These are phyloP conservation scores for Tylopilus vinaceipallidus DNA, from an alignment of 768 basidiomycete genomes.

Conservation along the genomic window DNA sequence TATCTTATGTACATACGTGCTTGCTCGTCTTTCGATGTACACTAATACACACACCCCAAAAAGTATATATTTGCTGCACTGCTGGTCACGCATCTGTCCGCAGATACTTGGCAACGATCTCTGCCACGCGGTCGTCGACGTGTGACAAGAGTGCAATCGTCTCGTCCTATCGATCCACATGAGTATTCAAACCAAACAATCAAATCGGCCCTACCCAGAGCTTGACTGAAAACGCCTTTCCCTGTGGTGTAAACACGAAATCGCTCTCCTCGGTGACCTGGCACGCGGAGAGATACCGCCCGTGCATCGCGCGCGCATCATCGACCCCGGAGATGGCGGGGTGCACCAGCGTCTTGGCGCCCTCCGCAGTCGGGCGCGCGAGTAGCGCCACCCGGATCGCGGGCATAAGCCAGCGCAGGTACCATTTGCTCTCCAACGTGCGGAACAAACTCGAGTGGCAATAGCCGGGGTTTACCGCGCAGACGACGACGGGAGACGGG, in stretches of 20 bases:
- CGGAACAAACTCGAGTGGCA: constrained; percentile 32
- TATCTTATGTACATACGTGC: constrained; percentile 7
- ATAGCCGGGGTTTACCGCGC: constrained; percentile 33
- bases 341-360: constrained; percentile 27
- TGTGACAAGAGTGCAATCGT: constrained; percentile 16
- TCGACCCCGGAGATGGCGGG: constrained; percentile 31
- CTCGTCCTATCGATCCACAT: constrained; percentile 6
- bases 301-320: constrained; percentile 13
- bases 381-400: constrained; percentile 12
- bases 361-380: constrained; percentile 32
- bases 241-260: constrained; percentile 28
- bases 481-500: constrained; percentile 24
- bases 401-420: constrained; percentile 2
- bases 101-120: constrained; percentile 15
- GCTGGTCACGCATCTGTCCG: not conserved
- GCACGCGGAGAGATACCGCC: constrained; percentile 27
- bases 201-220: constrained; percentile 27
- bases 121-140: constrained; percentile 14
- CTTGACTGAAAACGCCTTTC: constrained; percentile 22
- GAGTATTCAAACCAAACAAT: not conserved
- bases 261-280: constrained; percentile 26
- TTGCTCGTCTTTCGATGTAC: constrained; percentile 12
- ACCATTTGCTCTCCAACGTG: not conserved
- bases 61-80: too few relatives aligned
- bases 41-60: too few relatives aligned